phyloP scores from a whole-genome alignment of 495 filamentous ascomycete species.

The Penicillium arizonense region DNA sequence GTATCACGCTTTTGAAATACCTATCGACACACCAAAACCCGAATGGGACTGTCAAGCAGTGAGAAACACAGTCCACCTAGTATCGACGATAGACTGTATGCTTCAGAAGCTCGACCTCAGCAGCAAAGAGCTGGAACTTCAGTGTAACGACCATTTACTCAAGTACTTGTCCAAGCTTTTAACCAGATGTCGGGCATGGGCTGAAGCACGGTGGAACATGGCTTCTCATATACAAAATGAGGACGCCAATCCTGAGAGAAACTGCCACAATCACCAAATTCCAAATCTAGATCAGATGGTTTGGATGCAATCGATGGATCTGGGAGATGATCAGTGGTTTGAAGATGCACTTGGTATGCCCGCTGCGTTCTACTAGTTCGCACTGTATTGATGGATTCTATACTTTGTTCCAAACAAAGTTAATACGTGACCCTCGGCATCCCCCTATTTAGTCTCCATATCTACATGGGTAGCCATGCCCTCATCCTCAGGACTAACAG shows the following conservation, averaged over 20 bases:
- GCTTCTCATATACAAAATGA: conserved; percentile 1
- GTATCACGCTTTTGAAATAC: conserved; percentile 33
- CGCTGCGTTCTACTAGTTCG: conserved; percentile 2
- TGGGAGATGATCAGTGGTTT: conserved; percentile 31
- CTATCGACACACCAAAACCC: conserved; percentile 39
- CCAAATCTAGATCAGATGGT: conserved; percentile 27
- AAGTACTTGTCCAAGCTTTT: conserved; percentile 26
- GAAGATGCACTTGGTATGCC: conserved; percentile 22
- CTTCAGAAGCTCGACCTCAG: conserved; percentile 19
- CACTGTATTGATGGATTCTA: background rate
- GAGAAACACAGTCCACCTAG: conserved; percentile 30
- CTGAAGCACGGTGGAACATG: conserved; percentile 12
- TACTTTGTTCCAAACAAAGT: too few relatives aligned
- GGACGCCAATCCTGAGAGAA: conserved; percentile 1
- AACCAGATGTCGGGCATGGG: conserved; percentile 22
- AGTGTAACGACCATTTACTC: conserved; percentile 28
- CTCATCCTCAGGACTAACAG: conserved; percentile 39
- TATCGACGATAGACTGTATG: conserved; percentile 28
- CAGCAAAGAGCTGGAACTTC: conserved; percentile 24
- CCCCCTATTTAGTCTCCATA: background rate
- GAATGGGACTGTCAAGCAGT: conserved; percentile 39
- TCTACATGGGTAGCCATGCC: conserved; percentile 9
- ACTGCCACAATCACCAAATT: conserved; percentile 6
- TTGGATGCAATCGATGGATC: conserved; percentile 32
- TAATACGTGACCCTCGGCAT: too few relatives aligned